Percentiles rank a stretch among this genome's conserved stretches.
Evolutionary conservation across 371 early-diverging fungal genomes (phyloP).

Genomic region (Mortierella sp.): DNA sequence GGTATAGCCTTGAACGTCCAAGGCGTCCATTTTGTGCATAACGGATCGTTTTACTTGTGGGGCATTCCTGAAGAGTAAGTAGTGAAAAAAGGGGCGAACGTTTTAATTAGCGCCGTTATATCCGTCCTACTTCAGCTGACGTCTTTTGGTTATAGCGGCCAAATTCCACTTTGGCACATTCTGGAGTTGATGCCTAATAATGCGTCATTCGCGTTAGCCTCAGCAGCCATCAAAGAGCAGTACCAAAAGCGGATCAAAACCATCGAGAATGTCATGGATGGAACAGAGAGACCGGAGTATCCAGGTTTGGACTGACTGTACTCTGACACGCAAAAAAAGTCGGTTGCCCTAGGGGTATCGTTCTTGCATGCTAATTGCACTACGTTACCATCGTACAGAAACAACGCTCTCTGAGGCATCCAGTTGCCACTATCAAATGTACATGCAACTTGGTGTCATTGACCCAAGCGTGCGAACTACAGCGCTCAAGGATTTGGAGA

Average conservation of each 20-base stretch:
- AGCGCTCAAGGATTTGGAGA: slow-evolving; percentile 66
- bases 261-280: slow-evolving; percentile 32
- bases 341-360: no score
- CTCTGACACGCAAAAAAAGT: no score
- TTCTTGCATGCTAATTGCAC: no score
- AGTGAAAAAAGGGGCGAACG: no score
- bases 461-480: slow-evolving; percentile 56
- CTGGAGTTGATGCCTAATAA: slow-evolving; percentile 69
- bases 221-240: slow-evolving; percentile 35
- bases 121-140: no score
- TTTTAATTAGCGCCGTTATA: no score
- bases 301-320: slow-evolving; percentile 11
- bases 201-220: slow-evolving; percentile 51
- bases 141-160: slow-evolving; percentile 46
- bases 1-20: slow-evolving; percentile 66
- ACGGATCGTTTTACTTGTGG: slow-evolving; percentile 68
- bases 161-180: slow-evolving; percentile 59
- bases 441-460: slow-evolving; percentile 66
- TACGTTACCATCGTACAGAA: no score
- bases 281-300: slow-evolving; percentile 23
- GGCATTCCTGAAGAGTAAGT: slow-evolving; percentile 66
- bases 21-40: slow-evolving; percentile 66
- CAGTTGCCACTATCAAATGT: slow-evolving; percentile 69
- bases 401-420: slow-evolving; percentile 51
- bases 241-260: slow-evolving; percentile 37